Evolutionary conservation across 2,329 filamentous ascomycete species (phyloP), one percentile per base, ranked within the genome.

Genomic region (Fusarium dimerum): DNA sequence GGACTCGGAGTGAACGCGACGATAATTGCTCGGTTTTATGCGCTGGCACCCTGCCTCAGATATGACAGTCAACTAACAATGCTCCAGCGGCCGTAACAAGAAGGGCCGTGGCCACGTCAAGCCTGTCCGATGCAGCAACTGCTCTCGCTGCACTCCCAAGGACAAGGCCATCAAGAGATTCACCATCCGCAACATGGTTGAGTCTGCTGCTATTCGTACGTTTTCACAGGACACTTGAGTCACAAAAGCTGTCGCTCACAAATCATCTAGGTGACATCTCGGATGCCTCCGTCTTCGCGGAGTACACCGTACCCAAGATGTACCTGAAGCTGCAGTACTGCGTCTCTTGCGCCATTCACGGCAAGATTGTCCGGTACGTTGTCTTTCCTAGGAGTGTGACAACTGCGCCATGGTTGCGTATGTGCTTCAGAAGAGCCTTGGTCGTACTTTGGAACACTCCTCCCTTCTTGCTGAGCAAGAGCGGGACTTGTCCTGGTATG

Each of bases 251-350:
- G 20, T 7, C 4, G 49, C 58, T 60, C 34, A 60, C 55, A 53
- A 45, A 30, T 26, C 50, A 43, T 52, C 52, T 73, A 97, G 94
- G 94, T 92, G 94, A 99, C 91, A 99, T 99, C 83, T 97, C 92
- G 68, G 94, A 99, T 78, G 94, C 95, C 74, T 97, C 94, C 74
- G 94, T 99, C 80, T 99, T 97, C 83, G 79, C 89, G 73, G 94
- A 99, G 84, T 99, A 99, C 86, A 92, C 92, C 70, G 93, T 99
- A 74, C 94, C 94, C 82, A 99, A 99, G 90, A 99, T 99, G 95
- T 99, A 99, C 90, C 85, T 99, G 82, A 99, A 99, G 89, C 89
- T 99, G 78, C 94, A 99, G 85, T 99, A 99, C 91, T 99, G 94
- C 80, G 94, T 99, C 76, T 97, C 93, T 80, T 99, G 94, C 83